These are phyloP conservation scores for Candida takata DNA, from an alignment of 805 yeast genomes.

Conservation along the genomic window DNA sequence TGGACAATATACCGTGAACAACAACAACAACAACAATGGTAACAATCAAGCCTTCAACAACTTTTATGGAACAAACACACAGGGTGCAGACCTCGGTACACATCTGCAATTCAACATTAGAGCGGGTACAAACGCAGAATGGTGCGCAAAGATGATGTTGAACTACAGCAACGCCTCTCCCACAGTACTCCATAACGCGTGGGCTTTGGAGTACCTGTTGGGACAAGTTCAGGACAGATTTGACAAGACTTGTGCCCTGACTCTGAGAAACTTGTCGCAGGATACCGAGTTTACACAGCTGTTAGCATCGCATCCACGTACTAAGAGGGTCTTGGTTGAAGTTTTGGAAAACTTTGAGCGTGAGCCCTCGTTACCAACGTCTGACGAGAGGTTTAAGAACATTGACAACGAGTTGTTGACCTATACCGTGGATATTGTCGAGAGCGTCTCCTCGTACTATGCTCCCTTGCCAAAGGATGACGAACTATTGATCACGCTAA, in stretches of 20 bases:
- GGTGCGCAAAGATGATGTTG: slow-evolving; percentile 21
- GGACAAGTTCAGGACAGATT: slow-evolving; percentile 10
- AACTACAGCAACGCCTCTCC: slow-evolving; percentile 19
- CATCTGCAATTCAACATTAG: slow-evolving; percentile 19
- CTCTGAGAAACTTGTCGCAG: slow-evolving; percentile 76
- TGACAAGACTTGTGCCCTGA: slow-evolving; percentile 31
- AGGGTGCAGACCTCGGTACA: slow-evolving; percentile 20
- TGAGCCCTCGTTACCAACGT: slow-evolving; percentile 14
- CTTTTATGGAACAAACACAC: slow-evolving; percentile 16
- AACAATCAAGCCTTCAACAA: slow-evolving; percentile 11
- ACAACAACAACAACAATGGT: background rate
- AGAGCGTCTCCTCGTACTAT: slow-evolving; percentile 75
- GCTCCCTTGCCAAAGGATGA: slow-evolving; percentile 71
- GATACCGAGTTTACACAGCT: slow-evolving; percentile 78
- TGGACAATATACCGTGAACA: background rate
- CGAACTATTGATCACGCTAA: slow-evolving; percentile 51
- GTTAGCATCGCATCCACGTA: slow-evolving; percentile 46
- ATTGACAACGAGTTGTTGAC: slow-evolving; percentile 49
- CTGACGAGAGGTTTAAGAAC: slow-evolving; percentile 19
- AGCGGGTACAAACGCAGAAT: slow-evolving; percentile 20
- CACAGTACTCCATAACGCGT: slow-evolving; percentile 14
- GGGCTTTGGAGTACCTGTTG: slow-evolving; percentile 22
- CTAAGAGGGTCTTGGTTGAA: slow-evolving; percentile 38
- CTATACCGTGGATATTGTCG: slow-evolving; percentile 73
- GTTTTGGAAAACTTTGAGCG: slow-evolving; percentile 31